A percentile compares a stretch with the other conserved stretches of the same genome.
These are phyloP conservation scores for Cornus florida DNA, from an alignment of 148 eudicot species.

Conservation along the genomic window DNA sequence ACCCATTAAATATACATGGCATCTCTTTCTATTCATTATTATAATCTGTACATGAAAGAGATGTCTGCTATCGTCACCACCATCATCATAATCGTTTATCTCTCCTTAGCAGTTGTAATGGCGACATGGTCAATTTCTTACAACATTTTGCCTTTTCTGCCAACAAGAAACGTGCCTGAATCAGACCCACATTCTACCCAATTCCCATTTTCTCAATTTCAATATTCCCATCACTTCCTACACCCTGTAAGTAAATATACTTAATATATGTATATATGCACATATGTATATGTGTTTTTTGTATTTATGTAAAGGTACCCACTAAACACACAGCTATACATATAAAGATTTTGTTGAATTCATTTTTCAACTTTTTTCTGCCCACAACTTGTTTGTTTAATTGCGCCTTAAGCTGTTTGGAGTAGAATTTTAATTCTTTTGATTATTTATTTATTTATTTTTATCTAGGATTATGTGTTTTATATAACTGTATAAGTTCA, in stretches of 20 bases:
- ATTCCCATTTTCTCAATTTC: neutral
- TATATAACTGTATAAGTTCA: neutral
- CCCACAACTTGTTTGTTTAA: neutral
- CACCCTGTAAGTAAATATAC: neutral
- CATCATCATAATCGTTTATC: neutral
- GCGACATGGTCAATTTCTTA: conserved; percentile 2
- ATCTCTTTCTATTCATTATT: neutral
- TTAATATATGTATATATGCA: neutral
- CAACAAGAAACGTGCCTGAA: neutral
- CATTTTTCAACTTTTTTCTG: neutral
- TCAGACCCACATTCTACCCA: neutral
- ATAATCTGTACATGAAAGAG: neutral
- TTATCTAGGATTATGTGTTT: neutral
- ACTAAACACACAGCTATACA: too few species aligned
- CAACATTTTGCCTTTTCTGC: neutral
- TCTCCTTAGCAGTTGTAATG: neutral
- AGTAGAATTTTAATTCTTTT: neutral
- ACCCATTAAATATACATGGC: neutral
- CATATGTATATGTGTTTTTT: neutral
- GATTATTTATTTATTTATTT: neutral
- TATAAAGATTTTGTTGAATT: too few species aligned
- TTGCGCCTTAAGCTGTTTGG: neutral
- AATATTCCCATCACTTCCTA: neutral
- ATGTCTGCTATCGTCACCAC: conserved; percentile 6
- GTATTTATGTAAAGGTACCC: too few species aligned